Percentiles rank a stretch among this genome's conserved stretches.
Conservation (phyloP, 1,139 yeast species). For the Candida glucosophila region DNA sequence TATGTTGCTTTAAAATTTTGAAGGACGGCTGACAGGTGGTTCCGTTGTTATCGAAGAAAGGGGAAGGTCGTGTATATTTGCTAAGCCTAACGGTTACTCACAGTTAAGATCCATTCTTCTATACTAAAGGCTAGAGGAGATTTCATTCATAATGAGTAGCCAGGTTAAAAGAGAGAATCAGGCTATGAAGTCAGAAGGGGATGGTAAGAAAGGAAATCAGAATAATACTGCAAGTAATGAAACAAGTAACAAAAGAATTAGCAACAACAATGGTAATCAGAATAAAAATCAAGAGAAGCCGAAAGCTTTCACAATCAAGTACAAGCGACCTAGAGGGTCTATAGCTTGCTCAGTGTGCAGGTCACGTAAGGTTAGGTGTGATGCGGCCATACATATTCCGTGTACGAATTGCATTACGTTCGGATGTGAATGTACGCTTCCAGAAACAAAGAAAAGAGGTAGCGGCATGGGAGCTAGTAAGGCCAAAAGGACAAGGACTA, state of each 20-base stretch:
- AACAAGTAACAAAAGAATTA: conserved; percentile 1
- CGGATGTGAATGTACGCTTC: conserved; percentile 64
- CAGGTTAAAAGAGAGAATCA: background rate
- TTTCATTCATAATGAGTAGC: too few relatives aligned
- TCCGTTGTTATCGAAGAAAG: too few relatives aligned
- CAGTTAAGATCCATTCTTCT: too few relatives aligned
- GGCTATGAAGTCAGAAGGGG: background rate
- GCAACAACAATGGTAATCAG: conserved; percentile 2
- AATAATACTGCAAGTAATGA: background rate
- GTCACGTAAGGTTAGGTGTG: conserved; percentile 66
- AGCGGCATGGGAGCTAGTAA: conserved; percentile 17
- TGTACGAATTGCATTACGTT: conserved; percentile 73
- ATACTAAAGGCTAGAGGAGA: too few relatives aligned
- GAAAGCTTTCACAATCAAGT: conserved; percentile 41
- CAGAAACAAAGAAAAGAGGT: conserved; percentile 47
- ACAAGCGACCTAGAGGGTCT: conserved; percentile 43
- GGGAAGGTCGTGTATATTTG: too few relatives aligned
- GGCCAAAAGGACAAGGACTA: conserved; percentile 11
- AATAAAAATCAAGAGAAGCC: conserved; percentile 23
- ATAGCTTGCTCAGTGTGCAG: conserved; percentile 55
- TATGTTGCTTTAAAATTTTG: too few relatives aligned
- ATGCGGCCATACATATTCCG: conserved; percentile 61
- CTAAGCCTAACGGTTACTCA: too few relatives aligned
- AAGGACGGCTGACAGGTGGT: too few relatives aligned
- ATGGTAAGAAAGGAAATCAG: background rate